Percentiles rank a stretch among this genome's conserved stretches.
Conservation (phyloP, 257 asterid genomes). For the Misopates orontium region DNA sequence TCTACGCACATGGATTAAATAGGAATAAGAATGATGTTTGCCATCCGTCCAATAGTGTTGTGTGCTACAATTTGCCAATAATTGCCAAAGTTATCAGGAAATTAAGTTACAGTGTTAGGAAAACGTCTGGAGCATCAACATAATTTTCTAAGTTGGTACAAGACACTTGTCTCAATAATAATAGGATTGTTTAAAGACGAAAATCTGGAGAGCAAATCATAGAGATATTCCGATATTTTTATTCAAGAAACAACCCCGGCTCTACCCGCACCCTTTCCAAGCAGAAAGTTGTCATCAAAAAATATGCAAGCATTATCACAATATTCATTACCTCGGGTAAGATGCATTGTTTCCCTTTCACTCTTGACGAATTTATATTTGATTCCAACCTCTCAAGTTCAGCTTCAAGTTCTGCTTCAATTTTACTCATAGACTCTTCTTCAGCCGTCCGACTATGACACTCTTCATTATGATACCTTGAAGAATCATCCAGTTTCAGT, state of each 20-base stretch:
- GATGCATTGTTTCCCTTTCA: constrained; percentile 47
- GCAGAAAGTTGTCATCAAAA: background rate
- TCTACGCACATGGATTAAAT: constrained; percentile 2
- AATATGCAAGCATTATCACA: background rate
- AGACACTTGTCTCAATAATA: background rate
- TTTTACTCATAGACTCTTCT: constrained; percentile 65
- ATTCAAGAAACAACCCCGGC: background rate
- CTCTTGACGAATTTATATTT: constrained; percentile 51
- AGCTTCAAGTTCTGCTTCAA: constrained; percentile 98
- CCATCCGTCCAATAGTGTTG: background rate
- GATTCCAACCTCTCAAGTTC: constrained; percentile 83
- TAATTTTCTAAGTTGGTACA: background rate
- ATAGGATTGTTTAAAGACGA: constrained; percentile 3
- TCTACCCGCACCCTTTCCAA: no score
- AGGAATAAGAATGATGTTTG: background rate
- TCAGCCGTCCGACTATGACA: constrained; percentile 40
- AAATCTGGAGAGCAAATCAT: constrained; percentile 5
- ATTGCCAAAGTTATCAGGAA: no score
- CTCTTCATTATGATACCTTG: constrained; percentile 24
- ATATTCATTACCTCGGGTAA: constrained; percentile 53
- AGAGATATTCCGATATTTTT: background rate
- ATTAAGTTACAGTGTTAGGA: no score
- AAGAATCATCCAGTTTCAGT: constrained; percentile 31
- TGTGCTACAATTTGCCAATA: background rate
- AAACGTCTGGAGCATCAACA: no score